Conservation (phyloP, 768 basidiomycete genomes). For the Mycena galericulata region DNA sequence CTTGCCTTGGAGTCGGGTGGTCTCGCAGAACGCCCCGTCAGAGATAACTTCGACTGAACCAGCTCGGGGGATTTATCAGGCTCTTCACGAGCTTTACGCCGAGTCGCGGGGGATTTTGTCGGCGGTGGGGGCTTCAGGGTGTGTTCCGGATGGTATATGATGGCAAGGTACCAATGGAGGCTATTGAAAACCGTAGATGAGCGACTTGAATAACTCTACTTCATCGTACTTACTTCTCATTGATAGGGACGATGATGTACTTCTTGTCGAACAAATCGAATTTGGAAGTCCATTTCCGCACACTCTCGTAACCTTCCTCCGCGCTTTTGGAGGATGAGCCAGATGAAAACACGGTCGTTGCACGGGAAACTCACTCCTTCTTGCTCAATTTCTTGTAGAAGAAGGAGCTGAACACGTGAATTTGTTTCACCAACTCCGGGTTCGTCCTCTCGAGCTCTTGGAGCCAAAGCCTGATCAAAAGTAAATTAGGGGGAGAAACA, state of each 20-base stretch:
- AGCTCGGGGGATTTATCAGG: constrained; percentile 14
- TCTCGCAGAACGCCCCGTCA: not conserved
- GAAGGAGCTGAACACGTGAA: constrained; percentile 96
- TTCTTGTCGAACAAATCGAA: constrained; percentile 91
- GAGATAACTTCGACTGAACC: not conserved
- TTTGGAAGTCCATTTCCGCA: constrained; percentile 95
- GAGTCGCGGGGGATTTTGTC: constrained; percentile 28
- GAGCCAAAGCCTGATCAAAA: constrained; percentile 72
- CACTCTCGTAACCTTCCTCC: constrained; percentile 82
- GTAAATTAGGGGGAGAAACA: constrained; percentile 21
- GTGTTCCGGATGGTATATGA: constrained; percentile 88
- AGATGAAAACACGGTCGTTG: not conserved
- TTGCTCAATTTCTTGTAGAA: constrained; percentile 95
- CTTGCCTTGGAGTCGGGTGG: constrained; percentile 28
- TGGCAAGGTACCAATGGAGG: constrained; percentile 96
- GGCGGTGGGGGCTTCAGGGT: constrained; percentile 56
- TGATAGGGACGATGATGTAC: constrained; percentile 95
- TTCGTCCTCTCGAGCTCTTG: constrained; percentile 64
- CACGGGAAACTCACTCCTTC: constrained; percentile 60
- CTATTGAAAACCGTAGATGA: constrained; percentile 53
- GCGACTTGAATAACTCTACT: not conserved
- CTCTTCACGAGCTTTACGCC: constrained; percentile 29
- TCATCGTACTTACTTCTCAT: constrained; percentile 81
- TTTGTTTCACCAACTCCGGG: constrained; percentile 74
- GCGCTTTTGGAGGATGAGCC: constrained; percentile 46